A percentile compares a stretch with the other conserved stretches of the same genome.
Conservation (phyloP, 805 yeast species). For the Kodamaea kaohsiungensis region DNA sequence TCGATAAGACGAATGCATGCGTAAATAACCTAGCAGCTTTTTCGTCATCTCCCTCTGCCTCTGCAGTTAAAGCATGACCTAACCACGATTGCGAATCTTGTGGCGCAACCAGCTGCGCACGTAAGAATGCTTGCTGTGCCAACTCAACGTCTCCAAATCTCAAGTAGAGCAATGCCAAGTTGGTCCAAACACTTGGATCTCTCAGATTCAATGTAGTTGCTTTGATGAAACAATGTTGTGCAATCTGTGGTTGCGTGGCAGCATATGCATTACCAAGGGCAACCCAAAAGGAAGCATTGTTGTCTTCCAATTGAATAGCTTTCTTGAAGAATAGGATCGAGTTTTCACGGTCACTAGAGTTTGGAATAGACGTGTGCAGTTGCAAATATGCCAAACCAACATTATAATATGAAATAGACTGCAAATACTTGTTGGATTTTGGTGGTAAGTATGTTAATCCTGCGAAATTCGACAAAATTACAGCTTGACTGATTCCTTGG, state of each 20-base stretch:
- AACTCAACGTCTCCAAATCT: slow-evolving; percentile 66
- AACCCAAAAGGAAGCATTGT: slow-evolving; percentile 75
- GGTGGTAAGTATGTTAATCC: slow-evolving; percentile 40
- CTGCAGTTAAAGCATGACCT: slow-evolving; percentile 73
- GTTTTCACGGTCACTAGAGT: slow-evolving; percentile 38
- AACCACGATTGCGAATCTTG: slow-evolving; percentile 76
- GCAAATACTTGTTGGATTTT: slow-evolving; percentile 46
- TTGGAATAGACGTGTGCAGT: slow-evolving; percentile 28
- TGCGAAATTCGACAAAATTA: slow-evolving; percentile 49
- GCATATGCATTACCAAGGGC: slow-evolving; percentile 78
- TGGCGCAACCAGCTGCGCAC: slow-evolving; percentile 83
- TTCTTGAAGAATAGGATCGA: slow-evolving; percentile 61
- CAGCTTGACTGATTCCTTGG: slow-evolving; percentile 39
- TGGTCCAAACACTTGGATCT: slow-evolving; percentile 74
- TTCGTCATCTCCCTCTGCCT: slow-evolving; percentile 48
- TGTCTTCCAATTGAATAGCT: slow-evolving; percentile 71
- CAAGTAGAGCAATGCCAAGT: slow-evolving; percentile 76
- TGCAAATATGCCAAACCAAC: slow-evolving; percentile 66
- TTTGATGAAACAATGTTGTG: slow-evolving; percentile 92
- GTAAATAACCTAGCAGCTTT: slow-evolving; percentile 63
- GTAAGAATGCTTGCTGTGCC: slow-evolving; percentile 68
- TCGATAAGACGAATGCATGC: slow-evolving; percentile 77
- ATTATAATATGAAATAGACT: slow-evolving; percentile 62
- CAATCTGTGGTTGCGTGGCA: slow-evolving; percentile 61
- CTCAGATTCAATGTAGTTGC: slow-evolving; percentile 70